A percentile compares a stretch with the other conserved stretches of the same genome.
phyloP scores from a whole-genome alignment of 208 protist genomes.

The Leishmania guyanensis region DNA sequence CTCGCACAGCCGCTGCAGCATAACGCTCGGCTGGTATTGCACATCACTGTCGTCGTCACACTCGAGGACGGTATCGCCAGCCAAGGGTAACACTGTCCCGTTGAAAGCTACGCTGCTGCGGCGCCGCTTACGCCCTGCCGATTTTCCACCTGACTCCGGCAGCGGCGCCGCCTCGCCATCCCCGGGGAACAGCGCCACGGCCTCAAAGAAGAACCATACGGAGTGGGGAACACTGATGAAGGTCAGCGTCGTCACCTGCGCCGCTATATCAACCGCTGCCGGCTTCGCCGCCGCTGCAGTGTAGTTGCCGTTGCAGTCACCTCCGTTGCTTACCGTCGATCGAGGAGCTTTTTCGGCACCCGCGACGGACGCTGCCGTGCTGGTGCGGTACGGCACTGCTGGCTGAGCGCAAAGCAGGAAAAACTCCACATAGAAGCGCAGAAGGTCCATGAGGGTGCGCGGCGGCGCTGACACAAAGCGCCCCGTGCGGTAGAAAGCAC shows the following conservation, averaged over 20 bases:
- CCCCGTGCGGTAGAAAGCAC: slow-evolving; percentile 25
- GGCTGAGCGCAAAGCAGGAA: slow-evolving; percentile 26
- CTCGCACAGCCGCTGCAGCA: slow-evolving; percentile 28
- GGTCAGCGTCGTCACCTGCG: slow-evolving; percentile 22
- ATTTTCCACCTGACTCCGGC: background rate
- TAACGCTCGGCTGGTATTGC: background rate
- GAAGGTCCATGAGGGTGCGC: slow-evolving; percentile 45
- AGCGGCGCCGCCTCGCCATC: background rate
- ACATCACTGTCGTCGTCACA: background rate
- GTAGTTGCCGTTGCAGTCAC: background rate
- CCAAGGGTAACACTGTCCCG: background rate
- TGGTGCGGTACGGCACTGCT: background rate
- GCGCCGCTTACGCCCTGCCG: slow-evolving; percentile 1
- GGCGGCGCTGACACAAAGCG: slow-evolving; percentile 22
- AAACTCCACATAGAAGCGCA: slow-evolving; percentile 46
- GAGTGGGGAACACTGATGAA: slow-evolving; percentile 23
- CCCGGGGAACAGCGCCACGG: background rate
- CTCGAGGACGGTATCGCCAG: background rate
- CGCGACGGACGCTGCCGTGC: background rate
- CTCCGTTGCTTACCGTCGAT: background rate
- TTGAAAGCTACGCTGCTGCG: background rate
- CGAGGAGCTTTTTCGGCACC: background rate
- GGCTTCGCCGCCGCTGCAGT: background rate
- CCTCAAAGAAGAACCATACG: slow-evolving; percentile 13
- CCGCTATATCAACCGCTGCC: background rate